Conservation (phyloP, 192 early-diverging fungal genomes). For the Podochytrium sp. region DNA sequence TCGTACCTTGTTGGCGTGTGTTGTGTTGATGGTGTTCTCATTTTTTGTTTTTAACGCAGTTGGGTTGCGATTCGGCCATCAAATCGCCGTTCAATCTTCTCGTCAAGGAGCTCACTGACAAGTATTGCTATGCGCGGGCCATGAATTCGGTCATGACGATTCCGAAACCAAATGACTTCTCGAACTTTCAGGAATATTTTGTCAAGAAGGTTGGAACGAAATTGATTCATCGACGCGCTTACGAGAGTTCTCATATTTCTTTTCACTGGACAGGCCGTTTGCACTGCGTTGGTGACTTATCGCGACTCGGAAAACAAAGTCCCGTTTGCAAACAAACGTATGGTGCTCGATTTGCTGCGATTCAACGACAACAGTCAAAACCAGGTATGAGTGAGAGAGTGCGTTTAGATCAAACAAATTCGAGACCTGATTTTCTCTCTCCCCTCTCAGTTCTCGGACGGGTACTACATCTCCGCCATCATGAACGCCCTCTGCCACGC, state of each 20-base stretch:
- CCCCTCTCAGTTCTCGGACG: constrained; percentile 69
- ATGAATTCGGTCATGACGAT: constrained; percentile 41
- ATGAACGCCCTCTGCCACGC: constrained; percentile 70
- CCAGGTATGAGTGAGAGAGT: constrained; percentile 55
- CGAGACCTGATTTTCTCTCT: not conserved
- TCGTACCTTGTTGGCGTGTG: not conserved
- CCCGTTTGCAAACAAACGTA: constrained; percentile 61
- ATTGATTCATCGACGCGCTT: not conserved
- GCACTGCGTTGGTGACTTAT: constrained; percentile 70
- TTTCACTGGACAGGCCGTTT: constrained; percentile 29
- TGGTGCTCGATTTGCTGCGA: constrained; percentile 77
- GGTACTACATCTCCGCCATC: constrained; percentile 75
- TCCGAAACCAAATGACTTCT: constrained; percentile 81
- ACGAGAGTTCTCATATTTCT: not conserved
- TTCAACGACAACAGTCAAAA: constrained; percentile 96
- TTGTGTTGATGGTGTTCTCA: not conserved
- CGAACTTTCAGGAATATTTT: constrained; percentile 85
- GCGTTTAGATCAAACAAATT: not conserved
- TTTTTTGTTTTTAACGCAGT: not conserved
- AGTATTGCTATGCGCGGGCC: constrained; percentile 59
- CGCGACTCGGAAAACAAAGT: constrained; percentile 67
- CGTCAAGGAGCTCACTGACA: constrained; percentile 71
- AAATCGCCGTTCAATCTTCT: not conserved
- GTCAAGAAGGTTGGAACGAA: constrained; percentile 76
- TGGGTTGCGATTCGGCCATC: constrained; percentile 7